Percentiles rank a stretch among this genome's conserved stretches.
Evolutionary conservation across 208 protist species (phyloP).

Genomic region (Leishmania gerbilli): DNA sequence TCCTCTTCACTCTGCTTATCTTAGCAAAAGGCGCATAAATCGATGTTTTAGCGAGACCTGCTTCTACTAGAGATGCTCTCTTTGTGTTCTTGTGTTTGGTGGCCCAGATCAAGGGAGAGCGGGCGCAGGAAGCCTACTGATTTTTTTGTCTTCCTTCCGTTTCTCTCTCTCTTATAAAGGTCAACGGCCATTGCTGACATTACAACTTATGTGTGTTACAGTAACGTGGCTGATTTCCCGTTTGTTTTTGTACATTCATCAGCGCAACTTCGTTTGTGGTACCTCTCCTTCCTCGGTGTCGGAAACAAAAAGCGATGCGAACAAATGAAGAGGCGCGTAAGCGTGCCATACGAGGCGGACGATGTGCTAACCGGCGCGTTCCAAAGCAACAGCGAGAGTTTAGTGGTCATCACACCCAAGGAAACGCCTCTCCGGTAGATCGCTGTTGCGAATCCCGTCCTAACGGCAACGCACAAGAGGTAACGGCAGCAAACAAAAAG

Average conservation of each 20-base stretch:
- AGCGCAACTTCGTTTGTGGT: neutral
- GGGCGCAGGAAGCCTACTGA: neutral
- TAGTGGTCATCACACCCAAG: neutral
- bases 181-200: neutral
- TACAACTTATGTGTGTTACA: constrained; percentile 5
- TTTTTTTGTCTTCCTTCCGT: neutral
- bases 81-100: neutral
- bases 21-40: neutral
- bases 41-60: constrained; percentile 1
- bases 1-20: neutral
- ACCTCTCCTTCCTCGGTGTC: neutral
- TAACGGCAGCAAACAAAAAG: neutral
- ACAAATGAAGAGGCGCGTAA: neutral
- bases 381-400: neutral
- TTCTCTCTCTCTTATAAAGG: neutral
- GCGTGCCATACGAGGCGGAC: neutral
- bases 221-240: neutral
- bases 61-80: neutral
- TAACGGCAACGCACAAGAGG: neutral
- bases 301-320: neutral
- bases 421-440: neutral
- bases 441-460: neutral
- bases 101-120: neutral
- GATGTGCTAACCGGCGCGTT: neutral
- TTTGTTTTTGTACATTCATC: neutral